Evolutionary conservation across 2,329 filamentous ascomycete genomes (phyloP), one percentile per base, ranked within the genome.

Genomic region (Phialocephala subalpina): DNA sequence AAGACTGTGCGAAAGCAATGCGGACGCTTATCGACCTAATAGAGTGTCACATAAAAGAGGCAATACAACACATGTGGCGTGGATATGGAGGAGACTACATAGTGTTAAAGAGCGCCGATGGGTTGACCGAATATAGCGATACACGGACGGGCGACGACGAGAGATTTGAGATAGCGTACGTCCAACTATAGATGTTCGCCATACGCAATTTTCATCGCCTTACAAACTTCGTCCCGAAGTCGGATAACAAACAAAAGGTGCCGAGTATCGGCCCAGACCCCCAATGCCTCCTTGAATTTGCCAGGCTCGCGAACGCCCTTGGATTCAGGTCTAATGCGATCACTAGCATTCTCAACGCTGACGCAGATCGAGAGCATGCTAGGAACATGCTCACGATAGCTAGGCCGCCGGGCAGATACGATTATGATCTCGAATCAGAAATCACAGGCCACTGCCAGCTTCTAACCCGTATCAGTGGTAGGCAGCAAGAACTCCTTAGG

Each of bases 31-130:
- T 67, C 55, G 55, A 67, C 40, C 55, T 20, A 58, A 64, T 22
- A 62, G 20, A 67, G 38, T 62, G 33, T 64, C 55, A 67, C 20
- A 60, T 64, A 20, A 64, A 49, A 67, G 61, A 67, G 47, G 49
- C 78, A 79, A 60, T 80, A 78, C 67, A 77, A 80, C 60, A 77
- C 74, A 11, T 73, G 73, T 22, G 75, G 76, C 0, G 52, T 75
- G 22, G 78, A 80, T 58, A 73, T 79, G 40, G 72, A 73, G 11
- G 75, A 78, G 40, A 80, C 80, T 45, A 75, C 38, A 64, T 67
- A 67, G 58, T 67, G 35, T 64, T 67, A 53, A 45, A 67, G 52
- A 61, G 52, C 25, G 40, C 49, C 29, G 35, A 67, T 64, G 29
- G 49, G 36, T 52, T 64, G 2, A 59, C 38, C 57, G 20, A 64